Evolutionary conservation across 1,284 basidiomycete species (phyloP), one percentile per base, ranked within the genome.

Genomic region (Albatrellus sp.): DNA sequence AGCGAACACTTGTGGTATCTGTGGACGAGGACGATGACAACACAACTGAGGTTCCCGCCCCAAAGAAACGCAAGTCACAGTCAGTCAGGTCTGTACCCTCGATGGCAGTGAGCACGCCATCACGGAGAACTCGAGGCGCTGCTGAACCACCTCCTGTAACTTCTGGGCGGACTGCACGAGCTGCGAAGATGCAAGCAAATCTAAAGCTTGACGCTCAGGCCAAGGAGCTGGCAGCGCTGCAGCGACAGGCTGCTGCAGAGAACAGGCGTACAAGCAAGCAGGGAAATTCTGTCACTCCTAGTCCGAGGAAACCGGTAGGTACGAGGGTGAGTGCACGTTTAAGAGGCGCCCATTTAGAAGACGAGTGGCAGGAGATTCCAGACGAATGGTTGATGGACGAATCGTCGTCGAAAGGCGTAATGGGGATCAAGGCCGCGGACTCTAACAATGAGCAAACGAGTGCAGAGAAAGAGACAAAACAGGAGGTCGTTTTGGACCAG

Each of bases 311-410:
- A 43, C 40, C 17, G 4, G 45, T 66, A 30, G 82, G 83, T 0
- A 81, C 79, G 2, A 66, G 85, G 20, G 56, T 75, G 5, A 89
- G 84, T 53, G 70, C 78, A 2, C 66, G 85, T 24, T 57, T 87
- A 45, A 67, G 79, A 43, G 78, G 76, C n/a, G 50, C 56, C 2
- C 54, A 61, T 9, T 65, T 67, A 35, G 75, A 79, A 8, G 78
- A 78, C 1, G 81, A 76, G 53, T 89, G 86, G 85, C 82, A 89
- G 59, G 66, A 73, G 48, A 69, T 89, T 30, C 86, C 86, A 0
- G 71, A 78, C 4, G 86, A 85, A 54, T 87, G 85, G 84, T 54
- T 87, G 47, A 55, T 63, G 32, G 64, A 63, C 13, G 45, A 41
- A 3, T 41, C 24, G 46, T 37, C 40, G 43, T 45, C 4, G 44